Conservation (phyloP, 371 early-diverging fungal species). For the Circinella minor region DNA sequence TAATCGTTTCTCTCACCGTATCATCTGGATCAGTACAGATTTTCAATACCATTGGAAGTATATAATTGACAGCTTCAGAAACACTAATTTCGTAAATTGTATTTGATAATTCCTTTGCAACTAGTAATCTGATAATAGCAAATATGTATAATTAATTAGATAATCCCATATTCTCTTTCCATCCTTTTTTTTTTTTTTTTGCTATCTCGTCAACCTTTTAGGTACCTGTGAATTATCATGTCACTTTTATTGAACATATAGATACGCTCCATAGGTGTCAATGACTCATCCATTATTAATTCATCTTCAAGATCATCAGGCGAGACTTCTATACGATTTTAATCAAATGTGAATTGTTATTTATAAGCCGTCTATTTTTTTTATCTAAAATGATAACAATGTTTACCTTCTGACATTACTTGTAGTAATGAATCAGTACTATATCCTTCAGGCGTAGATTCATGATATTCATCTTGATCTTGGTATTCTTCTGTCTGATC, state of each 20-base stretch:
- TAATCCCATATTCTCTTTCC: not conserved
- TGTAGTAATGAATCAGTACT: conserved; percentile 23
- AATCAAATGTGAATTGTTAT: not conserved
- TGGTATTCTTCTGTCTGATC: conserved; percentile 14
- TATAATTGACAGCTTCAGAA: conserved; percentile 50
- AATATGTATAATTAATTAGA: not conserved
- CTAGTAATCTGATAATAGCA: conserved; percentile 24
- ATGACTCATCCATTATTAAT: conserved; percentile 45
- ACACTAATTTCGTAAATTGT: conserved; percentile 46
- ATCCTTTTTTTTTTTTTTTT: too few relatives aligned
- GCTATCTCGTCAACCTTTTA: too few relatives aligned
- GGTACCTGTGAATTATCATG: conserved; percentile 52
- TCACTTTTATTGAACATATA: conserved; percentile 53
- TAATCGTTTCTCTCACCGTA: conserved; percentile 56
- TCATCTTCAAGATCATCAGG: conserved; percentile 54
- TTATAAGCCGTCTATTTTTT: not conserved
- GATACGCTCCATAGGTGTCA: conserved; percentile 54
- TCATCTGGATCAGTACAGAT: conserved; percentile 54
- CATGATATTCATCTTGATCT: conserved; percentile 20
- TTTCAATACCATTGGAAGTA: conserved; percentile 51
- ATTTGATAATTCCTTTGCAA: conserved; percentile 46
- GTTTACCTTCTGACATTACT: conserved; percentile 26
- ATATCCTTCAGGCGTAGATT: conserved; percentile 25
- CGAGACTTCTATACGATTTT: conserved; percentile 15
- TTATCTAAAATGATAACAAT: not conserved